A percentile compares a stretch with the other conserved stretches of the same genome.
phyloP scores from a whole-genome alignment of 805 yeast genomes.

The Candida nitratophila region DNA sequence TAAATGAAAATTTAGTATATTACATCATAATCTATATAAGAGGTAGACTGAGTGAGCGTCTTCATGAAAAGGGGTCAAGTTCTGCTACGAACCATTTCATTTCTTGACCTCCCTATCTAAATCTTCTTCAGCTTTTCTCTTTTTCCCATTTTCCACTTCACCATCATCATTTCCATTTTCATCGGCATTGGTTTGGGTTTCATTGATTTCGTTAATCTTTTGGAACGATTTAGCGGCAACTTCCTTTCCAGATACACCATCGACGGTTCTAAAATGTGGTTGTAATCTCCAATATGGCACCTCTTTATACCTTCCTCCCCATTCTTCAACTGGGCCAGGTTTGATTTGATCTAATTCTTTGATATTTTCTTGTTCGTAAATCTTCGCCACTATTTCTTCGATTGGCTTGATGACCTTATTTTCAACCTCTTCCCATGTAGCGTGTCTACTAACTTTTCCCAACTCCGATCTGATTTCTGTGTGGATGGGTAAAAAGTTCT shows the following conservation, averaged over 20 bases:
- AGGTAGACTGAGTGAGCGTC: no score
- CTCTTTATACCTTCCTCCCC: constrained; percentile 78
- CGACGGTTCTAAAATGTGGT: constrained; percentile 86
- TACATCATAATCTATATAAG: no score
- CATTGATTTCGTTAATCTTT: constrained; percentile 8
- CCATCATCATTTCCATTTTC: background rate
- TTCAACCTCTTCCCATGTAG: constrained; percentile 39
- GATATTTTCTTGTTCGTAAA: constrained; percentile 47
- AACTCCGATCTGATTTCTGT: constrained; percentile 72
- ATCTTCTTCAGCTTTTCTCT: constrained; percentile 5
- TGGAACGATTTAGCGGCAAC: constrained; percentile 18
- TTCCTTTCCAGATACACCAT: constrained; percentile 58
- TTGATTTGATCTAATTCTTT: constrained; percentile 47
- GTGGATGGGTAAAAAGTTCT: constrained; percentile 71
- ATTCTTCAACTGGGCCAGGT: constrained; percentile 45
- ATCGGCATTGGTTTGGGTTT: background rate
- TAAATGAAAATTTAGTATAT: no score
- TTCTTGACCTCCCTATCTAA: background rate
- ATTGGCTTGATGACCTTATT: constrained; percentile 49
- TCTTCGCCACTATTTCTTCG: constrained; percentile 55
- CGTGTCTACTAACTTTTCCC: constrained; percentile 39
- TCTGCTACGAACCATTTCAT: no score
- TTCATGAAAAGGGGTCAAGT: no score
- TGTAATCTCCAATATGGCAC: constrained; percentile 96
- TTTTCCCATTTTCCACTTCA: constrained; percentile 1